Percentiles rank a stretch among this genome's conserved stretches.
Conservation (phyloP, 1,139 yeast species). For the Taphrina flavorubra region DNA sequence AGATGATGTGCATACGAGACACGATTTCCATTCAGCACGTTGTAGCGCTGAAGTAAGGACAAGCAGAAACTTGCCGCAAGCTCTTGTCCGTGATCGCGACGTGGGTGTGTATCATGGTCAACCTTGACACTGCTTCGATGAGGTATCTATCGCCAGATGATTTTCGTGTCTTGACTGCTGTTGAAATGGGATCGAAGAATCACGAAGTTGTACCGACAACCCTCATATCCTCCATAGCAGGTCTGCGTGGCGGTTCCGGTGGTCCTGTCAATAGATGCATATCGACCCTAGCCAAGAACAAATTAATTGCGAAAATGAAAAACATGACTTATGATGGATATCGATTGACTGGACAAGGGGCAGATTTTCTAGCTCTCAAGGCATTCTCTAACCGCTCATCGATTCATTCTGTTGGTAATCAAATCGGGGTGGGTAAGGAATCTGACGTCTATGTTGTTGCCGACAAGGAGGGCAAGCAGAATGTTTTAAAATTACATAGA, state of each 20-base stretch:
- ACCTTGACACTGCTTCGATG: slow-evolving; percentile 90
- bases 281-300: slow-evolving; percentile 84
- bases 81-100: no score
- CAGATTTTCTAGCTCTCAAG: slow-evolving; percentile 86
- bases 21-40: no score
- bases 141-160: slow-evolving; percentile 89
- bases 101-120: slow-evolving; percentile 49
- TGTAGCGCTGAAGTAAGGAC: no score
- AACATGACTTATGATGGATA: slow-evolving; percentile 75
- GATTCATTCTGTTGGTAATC: slow-evolving; percentile 78
- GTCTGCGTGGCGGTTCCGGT: slow-evolving; percentile 74
- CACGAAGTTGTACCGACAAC: slow-evolving; percentile 94
- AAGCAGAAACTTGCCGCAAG: no score
- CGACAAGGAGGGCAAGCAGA: slow-evolving; percentile 66
- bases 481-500: slow-evolving; percentile 86
- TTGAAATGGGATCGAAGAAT: slow-evolving; percentile 86
- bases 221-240: slow-evolving; percentile 79
- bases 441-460: slow-evolving; percentile 92
- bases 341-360: slow-evolving; percentile 83
- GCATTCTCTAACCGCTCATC: slow-evolving; percentile 74
- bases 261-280: slow-evolving; percentile 69
- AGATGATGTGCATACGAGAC: no score
- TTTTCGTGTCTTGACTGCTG: slow-evolving; percentile 85
- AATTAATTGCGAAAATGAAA: slow-evolving; percentile 73
- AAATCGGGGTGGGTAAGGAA: slow-evolving; percentile 96